These are phyloP conservation scores for Pseudozyma thailandica DNA, from an alignment of 1,284 basidiomycete genomes.

Conservation along the genomic window DNA sequence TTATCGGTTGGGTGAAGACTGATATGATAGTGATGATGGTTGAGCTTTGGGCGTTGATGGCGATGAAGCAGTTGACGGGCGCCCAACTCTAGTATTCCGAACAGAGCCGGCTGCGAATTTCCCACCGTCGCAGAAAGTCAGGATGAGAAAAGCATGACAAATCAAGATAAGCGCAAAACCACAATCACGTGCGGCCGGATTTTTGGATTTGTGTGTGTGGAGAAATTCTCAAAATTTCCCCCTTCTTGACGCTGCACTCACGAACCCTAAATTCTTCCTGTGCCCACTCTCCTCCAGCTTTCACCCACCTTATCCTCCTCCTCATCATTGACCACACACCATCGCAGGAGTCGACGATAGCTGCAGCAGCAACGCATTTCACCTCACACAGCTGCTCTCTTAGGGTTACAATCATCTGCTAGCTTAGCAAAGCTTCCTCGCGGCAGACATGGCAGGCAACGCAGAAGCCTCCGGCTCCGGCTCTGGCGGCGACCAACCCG, in stretches of 20 bases:
- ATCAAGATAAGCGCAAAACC: slow-evolving; percentile 4
- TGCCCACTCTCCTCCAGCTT: neutral
- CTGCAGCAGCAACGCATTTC: too few species aligned
- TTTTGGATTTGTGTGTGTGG: slow-evolving; percentile 13
- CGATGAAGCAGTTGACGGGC: slow-evolving; percentile 14
- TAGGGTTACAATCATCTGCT: too few species aligned
- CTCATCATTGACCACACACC: too few species aligned
- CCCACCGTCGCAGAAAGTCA: neutral
- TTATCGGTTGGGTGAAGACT: neutral
- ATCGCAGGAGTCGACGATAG: too few species aligned
- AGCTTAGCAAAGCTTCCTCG: too few species aligned
- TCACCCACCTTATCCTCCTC: too few species aligned
- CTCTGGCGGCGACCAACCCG: slow-evolving; percentile 14
- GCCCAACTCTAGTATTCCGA: slow-evolving; percentile 1
- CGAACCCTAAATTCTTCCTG: slow-evolving; percentile 1
- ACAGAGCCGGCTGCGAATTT: slow-evolving; percentile 35
- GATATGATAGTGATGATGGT: slow-evolving; percentile 2
- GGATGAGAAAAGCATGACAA: slow-evolving; percentile 22
- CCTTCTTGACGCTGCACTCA: neutral
- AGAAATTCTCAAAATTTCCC: slow-evolving; percentile 32
- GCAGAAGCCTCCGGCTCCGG: slow-evolving; percentile 16
- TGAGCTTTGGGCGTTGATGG: slow-evolving; percentile 13
- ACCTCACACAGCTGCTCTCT: too few species aligned
- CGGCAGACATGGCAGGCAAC: slow-evolving; percentile 24
- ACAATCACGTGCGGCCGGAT: slow-evolving; percentile 21